Base-by-base conservation (phyloP, 1,284 basidiomycete genomes). In the Trichosporon ovoides region DNA sequence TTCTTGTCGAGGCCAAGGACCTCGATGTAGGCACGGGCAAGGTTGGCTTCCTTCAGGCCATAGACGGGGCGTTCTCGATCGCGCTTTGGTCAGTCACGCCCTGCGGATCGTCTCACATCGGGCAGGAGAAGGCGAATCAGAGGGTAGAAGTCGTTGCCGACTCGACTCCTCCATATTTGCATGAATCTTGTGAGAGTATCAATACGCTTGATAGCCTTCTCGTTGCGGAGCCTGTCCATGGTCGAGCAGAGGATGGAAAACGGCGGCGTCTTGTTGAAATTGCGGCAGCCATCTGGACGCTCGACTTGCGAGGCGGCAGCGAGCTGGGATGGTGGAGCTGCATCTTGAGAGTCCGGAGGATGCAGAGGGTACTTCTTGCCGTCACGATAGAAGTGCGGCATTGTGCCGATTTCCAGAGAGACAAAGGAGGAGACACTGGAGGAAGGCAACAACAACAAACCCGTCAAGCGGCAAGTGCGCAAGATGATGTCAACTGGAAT, bases 31-130 rank as follows among this genome's bases (percentile, higher is more conserved):
- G 84, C 85, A 75, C 91, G 93, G 3, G 91, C 91, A 2, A 97
- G 79, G 68, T 88, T 88, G 75, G 88, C 87, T 78, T 97, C 94
- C 73, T 96, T 96, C 63, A 95, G 75, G 10, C 89, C 89, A 75
- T 96, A 97, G 0, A 91, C 86, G 0, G 89, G 83, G 52, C 93
- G 84, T 64, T 95, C 90, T 35, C 87, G 83, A 72, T 97, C 93
- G 83, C 91, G 88, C 91, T 96, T 71, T 7, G 13, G 1, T 35
- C n/a, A 12, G 33, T 18, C 37, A 1, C n/a, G 7, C n/a, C n/a
- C 14, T 28, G 14, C 18, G 5, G 13, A 0, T 20, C 14, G 5
- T 61, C 79, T 65, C 40, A 80, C 80, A 31, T 81, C 79, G 18
- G 80, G 80, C 2, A 81, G 64, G 4, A 81, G 60, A 1, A 81